Percentiles rank a stretch among this genome's conserved stretches.
Conservation (phyloP, 2,329 filamentous ascomycete species). For the Aphanocladium album region DNA sequence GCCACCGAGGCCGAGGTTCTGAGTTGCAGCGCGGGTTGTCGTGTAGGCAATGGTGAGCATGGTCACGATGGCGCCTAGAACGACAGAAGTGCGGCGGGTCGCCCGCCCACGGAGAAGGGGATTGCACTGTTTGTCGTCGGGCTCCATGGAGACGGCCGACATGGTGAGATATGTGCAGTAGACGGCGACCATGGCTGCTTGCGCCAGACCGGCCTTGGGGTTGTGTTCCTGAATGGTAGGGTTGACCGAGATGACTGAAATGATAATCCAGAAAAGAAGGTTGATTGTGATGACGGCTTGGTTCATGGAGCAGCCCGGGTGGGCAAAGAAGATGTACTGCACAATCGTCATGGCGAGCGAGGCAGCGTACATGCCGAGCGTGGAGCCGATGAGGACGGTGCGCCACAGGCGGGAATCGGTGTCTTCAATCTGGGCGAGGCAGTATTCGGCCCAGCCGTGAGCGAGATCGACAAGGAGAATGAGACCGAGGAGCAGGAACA, state of each 20-base stretch:
- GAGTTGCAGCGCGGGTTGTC: constrained; percentile 90
- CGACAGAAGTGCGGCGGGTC: constrained; percentile 82
- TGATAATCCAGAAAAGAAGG: constrained; percentile 71
- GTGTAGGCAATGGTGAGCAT: constrained; percentile 98
- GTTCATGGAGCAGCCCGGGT: constrained; percentile 83
- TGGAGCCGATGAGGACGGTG: constrained; percentile 82
- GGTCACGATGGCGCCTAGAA: constrained; percentile 90
- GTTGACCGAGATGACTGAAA: constrained; percentile 83
- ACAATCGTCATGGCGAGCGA: constrained; percentile 91
- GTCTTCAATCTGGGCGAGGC: constrained; percentile 86
- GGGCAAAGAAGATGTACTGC: constrained; percentile 96
- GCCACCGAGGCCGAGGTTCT: constrained; percentile 70
- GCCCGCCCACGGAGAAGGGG: constrained; percentile 80
- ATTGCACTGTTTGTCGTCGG: constrained; percentile 89
- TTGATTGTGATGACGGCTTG: constrained; percentile 95
- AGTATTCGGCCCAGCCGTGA: constrained; percentile 96
- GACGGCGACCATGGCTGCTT: constrained; percentile 92
- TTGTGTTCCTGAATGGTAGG: constrained; percentile 88
- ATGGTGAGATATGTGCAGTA: constrained; percentile 99
- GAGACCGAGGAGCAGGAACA: constrained; percentile 89
- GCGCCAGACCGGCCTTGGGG: constrained; percentile 88
- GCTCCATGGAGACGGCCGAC: constrained; percentile 98
- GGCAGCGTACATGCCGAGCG: constrained; percentile 85
- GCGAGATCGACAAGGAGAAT: constrained; percentile 92
- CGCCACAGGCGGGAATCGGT: constrained; percentile 83